These are phyloP conservation scores for Sporothrix pallida DNA, from an alignment of 2,329 filamentous ascomycete species.

Conservation along the genomic window DNA sequence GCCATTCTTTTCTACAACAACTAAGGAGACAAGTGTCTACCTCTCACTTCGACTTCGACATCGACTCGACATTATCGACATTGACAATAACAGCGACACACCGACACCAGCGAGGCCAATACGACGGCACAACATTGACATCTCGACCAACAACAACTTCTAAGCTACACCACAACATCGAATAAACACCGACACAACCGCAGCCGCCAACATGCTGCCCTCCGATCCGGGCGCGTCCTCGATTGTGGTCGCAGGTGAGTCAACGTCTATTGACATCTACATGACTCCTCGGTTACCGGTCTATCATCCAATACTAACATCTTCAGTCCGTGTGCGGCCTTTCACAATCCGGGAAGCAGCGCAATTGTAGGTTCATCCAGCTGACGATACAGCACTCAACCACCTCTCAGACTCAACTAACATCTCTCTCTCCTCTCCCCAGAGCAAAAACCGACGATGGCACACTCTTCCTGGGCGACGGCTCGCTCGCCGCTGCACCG, in stretches of 20 bases:
- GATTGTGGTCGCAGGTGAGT: conserved; percentile 63
- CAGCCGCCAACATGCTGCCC: conserved; percentile 43
- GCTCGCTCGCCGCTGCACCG: conserved; percentile 85
- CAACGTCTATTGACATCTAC: neutral
- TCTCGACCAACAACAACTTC: neutral
- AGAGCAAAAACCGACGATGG: conserved; percentile 77
- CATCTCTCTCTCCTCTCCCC: neutral
- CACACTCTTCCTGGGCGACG: conserved; percentile 93
- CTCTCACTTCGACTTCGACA: neutral
- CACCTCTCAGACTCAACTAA: neutral
- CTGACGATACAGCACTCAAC: neutral
- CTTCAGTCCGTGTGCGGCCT: conserved; percentile 69
- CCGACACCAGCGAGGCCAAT: neutral
- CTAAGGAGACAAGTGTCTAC: conserved; percentile 27
- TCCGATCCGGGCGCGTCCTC: conserved; percentile 59
- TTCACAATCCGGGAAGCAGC: conserved; percentile 92
- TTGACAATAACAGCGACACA: neutral
- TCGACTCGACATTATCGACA: neutral
- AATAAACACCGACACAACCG: neutral
- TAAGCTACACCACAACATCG: neutral
- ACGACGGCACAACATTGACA: conserved; percentile 9
- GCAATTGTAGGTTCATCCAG: conserved; percentile 67
- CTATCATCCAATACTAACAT: conserved; percentile 35
- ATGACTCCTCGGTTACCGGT: neutral
- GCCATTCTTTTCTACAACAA: conserved; percentile 1